Percentiles rank a stretch among this genome's conserved stretches.
phyloP scores from a whole-genome alignment of 768 basidiomycete genomes.

The Tephrocybe sp. region DNA sequence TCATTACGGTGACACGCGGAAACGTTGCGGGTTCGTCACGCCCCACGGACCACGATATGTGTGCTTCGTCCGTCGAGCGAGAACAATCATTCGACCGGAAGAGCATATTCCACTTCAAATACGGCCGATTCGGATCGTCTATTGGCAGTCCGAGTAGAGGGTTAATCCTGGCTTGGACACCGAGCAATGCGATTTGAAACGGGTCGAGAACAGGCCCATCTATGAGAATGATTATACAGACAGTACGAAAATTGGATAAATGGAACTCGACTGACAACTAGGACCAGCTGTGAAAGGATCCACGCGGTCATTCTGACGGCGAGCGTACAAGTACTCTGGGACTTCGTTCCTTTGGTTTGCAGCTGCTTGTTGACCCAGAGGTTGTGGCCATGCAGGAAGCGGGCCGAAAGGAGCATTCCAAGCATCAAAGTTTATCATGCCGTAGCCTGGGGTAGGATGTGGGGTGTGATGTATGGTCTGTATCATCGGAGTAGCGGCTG shows the following conservation, averaged over 20 bases:
- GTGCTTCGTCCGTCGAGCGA: conserved; percentile 57
- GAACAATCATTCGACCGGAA: conserved; percentile 60
- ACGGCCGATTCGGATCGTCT: conserved; percentile 42
- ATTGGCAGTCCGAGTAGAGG: conserved; percentile 55
- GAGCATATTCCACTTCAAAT: conserved; percentile 76
- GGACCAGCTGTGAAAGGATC: conserved; percentile 18
- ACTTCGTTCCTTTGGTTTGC: not conserved
- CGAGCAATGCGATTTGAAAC: conserved; percentile 50
- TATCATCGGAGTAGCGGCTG: not conserved
- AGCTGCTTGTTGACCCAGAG: not conserved
- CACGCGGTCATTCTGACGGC: conserved; percentile 17
- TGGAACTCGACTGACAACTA: conserved; percentile 17
- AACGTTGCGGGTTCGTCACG: conserved; percentile 65
- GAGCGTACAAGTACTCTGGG: not conserved
- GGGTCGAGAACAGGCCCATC: conserved; percentile 75
- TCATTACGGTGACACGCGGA: conserved; percentile 54
- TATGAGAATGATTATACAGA: conserved; percentile 19
- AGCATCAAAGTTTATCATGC: conserved; percentile 4
- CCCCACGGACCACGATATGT: conserved; percentile 67
- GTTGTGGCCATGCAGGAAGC: conserved; percentile 4
- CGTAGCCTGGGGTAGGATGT: not conserved
- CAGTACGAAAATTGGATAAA: not conserved
- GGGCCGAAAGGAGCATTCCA: not conserved
- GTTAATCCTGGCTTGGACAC: conserved; percentile 52
- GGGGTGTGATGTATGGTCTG: conserved; percentile 1